Base-by-base conservation (phyloP, 2,329 filamentous ascomycete species). In the Microascus cirrosus region DNA sequence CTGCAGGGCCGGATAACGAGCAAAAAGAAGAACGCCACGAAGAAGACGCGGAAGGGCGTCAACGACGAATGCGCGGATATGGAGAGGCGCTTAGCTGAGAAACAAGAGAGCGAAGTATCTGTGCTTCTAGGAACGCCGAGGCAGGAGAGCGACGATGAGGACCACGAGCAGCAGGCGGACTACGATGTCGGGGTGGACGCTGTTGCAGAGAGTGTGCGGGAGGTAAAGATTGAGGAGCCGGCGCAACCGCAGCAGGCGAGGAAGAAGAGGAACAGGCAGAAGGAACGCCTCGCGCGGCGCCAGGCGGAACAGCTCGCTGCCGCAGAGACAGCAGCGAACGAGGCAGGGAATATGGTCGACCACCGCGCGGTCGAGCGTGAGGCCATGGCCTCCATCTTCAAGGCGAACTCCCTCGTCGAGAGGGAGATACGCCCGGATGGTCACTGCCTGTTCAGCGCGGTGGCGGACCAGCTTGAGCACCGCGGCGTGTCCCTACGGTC, bases 11-110 rank as follows among this genome's bases (percentile, higher is more conserved):
- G 87, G 60, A 85, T 95, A 67, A 96, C 90, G 5, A 91, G 87
- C 73, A 97, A 96, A 80, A 99, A 96, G 79, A 97, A 96, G 77
- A 87, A 89, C 64, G 92, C 94, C 18, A 95, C 87, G 53, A 99
- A 97, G 74, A 90, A 84, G 83, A 92, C 80, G 64, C 83, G 76
- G 66, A 90, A 87, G 69, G 85, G 86, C 32, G 77, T 93, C 66
- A 90, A 87, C 48, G 79, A 87, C 56, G 89, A 93, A 68, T 90
- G 89, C 63, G 86, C 86, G 60, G 77, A 81, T 57, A 75, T 90
- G 62, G 88, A 93, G 69, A 75, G 81, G 8, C 73, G 82, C 58
- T 68, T 89, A 50, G 83, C 82, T 61, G 85, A 88, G 65, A 77
- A 79, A 62, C 89, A 94, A 58, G 79, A 77, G 12, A 75, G 74